Evolutionary conservation across 2,329 filamentous ascomycete species (phyloP), one percentile per base, ranked within the genome.

Genomic region (Fusarium sambucinum): DNA sequence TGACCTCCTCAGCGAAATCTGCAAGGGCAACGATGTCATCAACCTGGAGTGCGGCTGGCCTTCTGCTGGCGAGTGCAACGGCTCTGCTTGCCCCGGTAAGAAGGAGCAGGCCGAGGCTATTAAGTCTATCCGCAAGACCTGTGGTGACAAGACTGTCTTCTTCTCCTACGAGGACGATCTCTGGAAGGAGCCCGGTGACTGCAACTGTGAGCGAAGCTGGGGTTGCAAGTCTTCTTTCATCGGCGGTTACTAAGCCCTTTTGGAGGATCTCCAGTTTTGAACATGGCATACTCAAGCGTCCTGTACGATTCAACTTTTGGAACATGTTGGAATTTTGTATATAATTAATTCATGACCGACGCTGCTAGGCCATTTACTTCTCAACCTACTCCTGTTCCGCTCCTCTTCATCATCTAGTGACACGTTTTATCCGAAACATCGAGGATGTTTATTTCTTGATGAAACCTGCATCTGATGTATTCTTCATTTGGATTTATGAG

Each of bases 11-110:
- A 82, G 88, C 77, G 78, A 79, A 45, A 82, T 93, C 73, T 98
- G 95, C 87, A 78, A 84, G 40, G 86, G 86, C 77, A 92, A 92
- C 84, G 82, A 87, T 37, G 90, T 90, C 71, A 89, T 93, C 84
- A 93, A 95, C 82, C 85, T 96, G 73, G 95, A 98, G 89, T 92
- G 91, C 59, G 95, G 95, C 75, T 98, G 94, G 94, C 95, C 95
- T 69, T 89, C 83, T 55, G 71, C 77, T 10, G 94, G 94, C 77
- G 74, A 79, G 30, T 80, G 87, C 82, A 95, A 96, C 81, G 93
- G 92, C 63, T 77, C 77, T 21, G 94, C 94, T 60, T 83, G 92
- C 73, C 89, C 94, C 58, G 89, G 92, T 72, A 50, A 72, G 7
- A 41, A 76, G 2, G 83, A 95, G 82, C 95, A 98, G 86, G 81